Conservation (phyloP, 345 rosid genomes). For the Moringa oleifera region DNA sequence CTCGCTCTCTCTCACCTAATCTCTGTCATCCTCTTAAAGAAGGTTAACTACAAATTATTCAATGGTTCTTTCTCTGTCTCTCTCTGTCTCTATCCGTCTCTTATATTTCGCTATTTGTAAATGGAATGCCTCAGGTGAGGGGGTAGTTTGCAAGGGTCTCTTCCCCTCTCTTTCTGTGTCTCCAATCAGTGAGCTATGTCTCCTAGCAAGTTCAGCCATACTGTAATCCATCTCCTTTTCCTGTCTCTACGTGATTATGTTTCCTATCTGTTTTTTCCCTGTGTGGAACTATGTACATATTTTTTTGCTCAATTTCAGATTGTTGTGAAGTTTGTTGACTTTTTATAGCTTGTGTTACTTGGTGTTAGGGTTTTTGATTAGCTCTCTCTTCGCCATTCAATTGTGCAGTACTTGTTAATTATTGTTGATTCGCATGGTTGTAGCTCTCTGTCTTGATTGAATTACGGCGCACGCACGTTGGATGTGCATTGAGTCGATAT, state of each 20-base stretch:
- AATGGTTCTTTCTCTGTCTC: too few species aligned
- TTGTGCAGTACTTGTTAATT: background rate
- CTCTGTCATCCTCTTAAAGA: too few species aligned
- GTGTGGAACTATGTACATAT: too few species aligned
- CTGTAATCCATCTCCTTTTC: constrained; percentile 30
- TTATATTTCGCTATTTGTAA: background rate
- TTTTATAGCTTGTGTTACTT: constrained; percentile 1
- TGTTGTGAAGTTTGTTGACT: background rate
- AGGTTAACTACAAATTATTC: too few species aligned
- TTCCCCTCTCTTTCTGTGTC: constrained; percentile 7
- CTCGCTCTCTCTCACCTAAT: too few species aligned
- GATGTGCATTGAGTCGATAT: background rate
- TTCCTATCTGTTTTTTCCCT: background rate
- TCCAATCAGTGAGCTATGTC: constrained; percentile 31
- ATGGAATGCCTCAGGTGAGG: constrained; percentile 9
- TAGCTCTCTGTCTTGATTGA: too few species aligned
- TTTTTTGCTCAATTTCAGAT: constrained; percentile 5
- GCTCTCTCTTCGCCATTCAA: background rate
- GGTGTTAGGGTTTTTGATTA: background rate
- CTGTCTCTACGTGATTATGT: constrained; percentile 1
- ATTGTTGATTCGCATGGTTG: background rate
- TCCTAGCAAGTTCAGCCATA: constrained; percentile 39
- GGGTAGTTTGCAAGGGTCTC: constrained; percentile 10
- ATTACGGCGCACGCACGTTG: background rate
- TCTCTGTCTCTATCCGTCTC: too few species aligned